A percentile compares a stretch with the other conserved stretches of the same genome.
These are phyloP conservation scores for Sechiopsis laciniata DNA, from an alignment of 306 rosid genomes.

Conservation along the genomic window DNA sequence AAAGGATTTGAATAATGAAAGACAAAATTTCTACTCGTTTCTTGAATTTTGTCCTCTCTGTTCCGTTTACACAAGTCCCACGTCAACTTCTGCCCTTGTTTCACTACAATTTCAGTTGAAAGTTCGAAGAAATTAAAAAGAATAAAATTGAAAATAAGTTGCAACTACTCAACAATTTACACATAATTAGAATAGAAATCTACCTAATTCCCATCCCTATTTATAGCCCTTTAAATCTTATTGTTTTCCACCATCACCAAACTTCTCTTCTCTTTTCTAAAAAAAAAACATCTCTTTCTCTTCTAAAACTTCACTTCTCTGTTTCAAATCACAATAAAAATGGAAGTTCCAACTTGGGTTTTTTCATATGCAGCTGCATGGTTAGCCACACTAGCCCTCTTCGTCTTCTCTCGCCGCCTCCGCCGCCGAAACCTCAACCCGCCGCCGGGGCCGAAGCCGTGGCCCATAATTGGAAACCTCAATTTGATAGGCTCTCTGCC, in stretches of 20 bases:
- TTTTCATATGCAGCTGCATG: constrained; percentile 32
- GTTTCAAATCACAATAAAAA: background rate
- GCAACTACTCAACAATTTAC: background rate
- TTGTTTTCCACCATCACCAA: background rate
- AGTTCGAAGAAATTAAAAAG: background rate
- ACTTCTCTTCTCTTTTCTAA: too few species aligned
- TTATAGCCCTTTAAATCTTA: background rate
- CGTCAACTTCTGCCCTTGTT: too few species aligned
- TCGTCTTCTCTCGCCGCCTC: constrained; percentile 44
- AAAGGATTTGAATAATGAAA: too few species aligned
- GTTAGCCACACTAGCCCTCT: constrained; percentile 35
- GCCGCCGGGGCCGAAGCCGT: constrained; percentile 62
- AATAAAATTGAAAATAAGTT: too few species aligned
- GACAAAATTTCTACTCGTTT: too few species aligned
- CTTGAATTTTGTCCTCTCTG: too few species aligned
- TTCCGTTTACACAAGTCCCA: too few species aligned
- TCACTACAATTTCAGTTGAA: background rate
- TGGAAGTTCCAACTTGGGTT: constrained; percentile 26
- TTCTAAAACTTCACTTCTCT: background rate
- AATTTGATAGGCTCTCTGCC: too few species aligned
- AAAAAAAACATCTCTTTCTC: too few species aligned
- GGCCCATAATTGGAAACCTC: too few species aligned
- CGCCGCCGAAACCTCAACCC: constrained; percentile 38
- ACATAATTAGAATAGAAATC: background rate
- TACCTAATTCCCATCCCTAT: background rate